phyloP scores from a whole-genome alignment of 306 rosid species.

The Mimosa pudica region DNA sequence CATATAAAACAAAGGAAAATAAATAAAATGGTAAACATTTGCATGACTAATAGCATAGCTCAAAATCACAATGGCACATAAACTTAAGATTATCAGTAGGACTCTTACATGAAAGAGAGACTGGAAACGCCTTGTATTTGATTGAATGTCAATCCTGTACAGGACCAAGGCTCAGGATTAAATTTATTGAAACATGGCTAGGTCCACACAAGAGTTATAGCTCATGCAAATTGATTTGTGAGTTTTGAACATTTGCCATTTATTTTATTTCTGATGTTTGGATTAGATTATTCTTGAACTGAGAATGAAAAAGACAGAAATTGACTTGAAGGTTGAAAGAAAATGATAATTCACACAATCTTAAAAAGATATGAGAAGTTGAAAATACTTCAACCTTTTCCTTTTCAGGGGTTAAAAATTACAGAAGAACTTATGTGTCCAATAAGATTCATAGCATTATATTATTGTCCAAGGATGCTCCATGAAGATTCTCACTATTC shows the following conservation, averaged over 20 bases:
- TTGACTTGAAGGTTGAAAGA: conserved; percentile 14
- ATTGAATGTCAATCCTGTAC: conserved; percentile 92
- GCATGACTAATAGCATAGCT: conserved; percentile 20
- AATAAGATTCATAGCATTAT: not conserved
- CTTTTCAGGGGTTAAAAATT: conserved; percentile 16
- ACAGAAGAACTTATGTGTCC: conserved; percentile 7
- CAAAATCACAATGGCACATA: conserved; percentile 16
- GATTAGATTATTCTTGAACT: conserved; percentile 18
- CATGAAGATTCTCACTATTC: not conserved
- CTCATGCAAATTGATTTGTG: not conserved
- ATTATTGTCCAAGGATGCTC: conserved; percentile 23
- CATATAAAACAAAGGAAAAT: conserved; percentile 32
- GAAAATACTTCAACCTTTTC: not conserved
- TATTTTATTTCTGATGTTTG: conserved; percentile 6
- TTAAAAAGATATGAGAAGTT: not conserved
- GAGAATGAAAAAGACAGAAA: conserved; percentile 23
- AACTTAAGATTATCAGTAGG: conserved; percentile 28
- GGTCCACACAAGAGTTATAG: conserved; percentile 13
- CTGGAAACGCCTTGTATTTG: conserved; percentile 79
- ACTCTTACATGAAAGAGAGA: conserved; percentile 81
- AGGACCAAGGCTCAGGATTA: conserved; percentile 34
- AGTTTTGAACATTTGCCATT: conserved; percentile 19
- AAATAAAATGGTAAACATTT: conserved; percentile 27
- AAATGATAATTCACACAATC: not conserved
- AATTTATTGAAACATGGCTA: conserved; percentile 18